phyloP scores from a whole-genome alignment of 495 filamentous ascomycete genomes.

The Hamigera avellanea region DNA sequence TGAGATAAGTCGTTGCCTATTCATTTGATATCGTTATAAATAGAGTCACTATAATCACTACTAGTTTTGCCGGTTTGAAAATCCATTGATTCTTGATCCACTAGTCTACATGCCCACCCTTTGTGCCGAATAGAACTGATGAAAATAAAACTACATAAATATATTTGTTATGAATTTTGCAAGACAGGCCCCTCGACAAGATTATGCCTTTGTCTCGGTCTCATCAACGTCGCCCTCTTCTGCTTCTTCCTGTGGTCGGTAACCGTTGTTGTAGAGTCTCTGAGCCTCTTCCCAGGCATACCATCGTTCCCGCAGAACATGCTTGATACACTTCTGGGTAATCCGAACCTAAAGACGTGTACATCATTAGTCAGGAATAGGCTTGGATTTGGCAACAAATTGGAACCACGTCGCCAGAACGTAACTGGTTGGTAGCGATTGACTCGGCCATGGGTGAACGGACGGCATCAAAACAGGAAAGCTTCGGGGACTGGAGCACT shows the following conservation, averaged over 20 bases:
- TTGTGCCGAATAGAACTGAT: neutral
- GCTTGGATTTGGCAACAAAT: neutral
- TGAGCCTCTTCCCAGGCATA: constrained; percentile 84
- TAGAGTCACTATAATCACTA: too few relatives aligned
- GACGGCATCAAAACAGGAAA: too few relatives aligned
- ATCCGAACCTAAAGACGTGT: constrained; percentile 41
- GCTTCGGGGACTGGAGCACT: too few relatives aligned
- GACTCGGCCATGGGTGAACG: too few relatives aligned
- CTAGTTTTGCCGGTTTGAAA: neutral
- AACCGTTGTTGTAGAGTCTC: constrained; percentile 50
- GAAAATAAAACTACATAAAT: constrained; percentile 6
- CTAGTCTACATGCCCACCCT: neutral
- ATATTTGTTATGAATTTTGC: too few relatives aligned
- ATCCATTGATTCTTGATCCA: neutral
- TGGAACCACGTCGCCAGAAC: too few relatives aligned
- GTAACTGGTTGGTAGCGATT: too few relatives aligned
- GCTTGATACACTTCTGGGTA: constrained; percentile 72
- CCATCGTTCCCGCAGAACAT: constrained; percentile 74
- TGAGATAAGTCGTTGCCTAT: too few relatives aligned
- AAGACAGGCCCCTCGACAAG: constrained; percentile 1
- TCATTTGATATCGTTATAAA: too few relatives aligned
- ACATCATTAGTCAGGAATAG: constrained; percentile 11
- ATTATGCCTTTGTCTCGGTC: neutral
- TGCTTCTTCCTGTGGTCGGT: constrained; percentile 22
- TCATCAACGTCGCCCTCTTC: constrained; percentile 1